Conservation (phyloP, 768 basidiomycete species). For the Boletellus ananas region DNA sequence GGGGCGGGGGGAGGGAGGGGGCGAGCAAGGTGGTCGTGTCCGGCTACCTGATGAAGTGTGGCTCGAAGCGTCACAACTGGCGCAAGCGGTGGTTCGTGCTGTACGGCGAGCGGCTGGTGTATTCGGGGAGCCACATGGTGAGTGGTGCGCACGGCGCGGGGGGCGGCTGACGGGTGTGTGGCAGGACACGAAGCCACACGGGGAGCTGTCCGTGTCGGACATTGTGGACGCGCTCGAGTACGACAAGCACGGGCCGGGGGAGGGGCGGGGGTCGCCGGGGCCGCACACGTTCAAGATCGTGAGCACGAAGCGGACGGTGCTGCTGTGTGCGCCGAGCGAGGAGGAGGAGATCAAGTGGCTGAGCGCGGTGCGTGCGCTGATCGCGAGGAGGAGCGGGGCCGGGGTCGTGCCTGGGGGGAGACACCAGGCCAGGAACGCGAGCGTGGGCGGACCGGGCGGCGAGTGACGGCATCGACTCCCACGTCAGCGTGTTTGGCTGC, state of each 20-base stretch:
- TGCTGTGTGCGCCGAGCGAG: constrained; percentile 92
- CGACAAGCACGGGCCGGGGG: constrained; percentile 32
- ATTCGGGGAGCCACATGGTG: constrained; percentile 95
- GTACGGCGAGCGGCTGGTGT: constrained; percentile 82
- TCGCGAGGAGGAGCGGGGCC: constrained; percentile 63
- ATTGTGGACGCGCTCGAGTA: constrained; percentile 93
- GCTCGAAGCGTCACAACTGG: constrained; percentile 90
- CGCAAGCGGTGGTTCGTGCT: constrained; percentile 96
- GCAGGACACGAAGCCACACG: constrained; percentile 87
- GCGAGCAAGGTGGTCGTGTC: constrained; percentile 73
- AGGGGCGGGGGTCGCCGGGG: constrained; percentile 23
- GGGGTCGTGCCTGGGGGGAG: constrained; percentile 47
- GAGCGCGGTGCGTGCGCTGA: constrained; percentile 87
- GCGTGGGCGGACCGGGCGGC: constrained; percentile 36
- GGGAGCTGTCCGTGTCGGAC: constrained; percentile 77
- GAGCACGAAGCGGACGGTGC: constrained; percentile 84
- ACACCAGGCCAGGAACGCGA: constrained; percentile 38
- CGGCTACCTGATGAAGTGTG: constrained; percentile 96
- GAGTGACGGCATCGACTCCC: constrained; percentile 20
- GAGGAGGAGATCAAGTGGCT: constrained; percentile 99
- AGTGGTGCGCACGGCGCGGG: constrained; percentile 23
- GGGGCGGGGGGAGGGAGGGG: constrained; percentile 49
- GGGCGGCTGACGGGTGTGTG: neutral
- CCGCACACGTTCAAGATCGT: constrained; percentile 90
- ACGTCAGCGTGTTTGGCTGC: too few species aligned